Percentiles rank a stretch among this genome's conserved stretches.
These are phyloP conservation scores for Bacidia rubella DNA, from an alignment of 495 filamentous ascomycete species.

Conservation along the genomic window DNA sequence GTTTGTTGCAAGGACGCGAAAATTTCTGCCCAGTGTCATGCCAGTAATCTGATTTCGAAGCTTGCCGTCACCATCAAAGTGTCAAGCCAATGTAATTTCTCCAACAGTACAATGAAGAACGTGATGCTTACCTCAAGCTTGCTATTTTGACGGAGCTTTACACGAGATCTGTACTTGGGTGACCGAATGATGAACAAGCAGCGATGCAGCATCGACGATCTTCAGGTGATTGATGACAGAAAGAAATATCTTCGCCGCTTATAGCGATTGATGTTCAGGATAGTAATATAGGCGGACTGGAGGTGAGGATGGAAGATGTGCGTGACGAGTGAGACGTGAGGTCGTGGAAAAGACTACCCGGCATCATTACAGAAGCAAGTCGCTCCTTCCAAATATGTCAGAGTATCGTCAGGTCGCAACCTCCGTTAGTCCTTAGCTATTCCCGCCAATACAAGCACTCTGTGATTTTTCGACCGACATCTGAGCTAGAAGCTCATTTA, in stretches of 20 bases:
- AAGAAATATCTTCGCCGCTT: neutral
- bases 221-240: neutral
- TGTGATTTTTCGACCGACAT: too few relatives aligned
- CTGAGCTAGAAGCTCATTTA: too few relatives aligned
- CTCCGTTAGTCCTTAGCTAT: too few relatives aligned
- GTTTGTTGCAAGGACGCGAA: neutral
- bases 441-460: too few relatives aligned
- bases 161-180: neutral
- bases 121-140: too few relatives aligned
- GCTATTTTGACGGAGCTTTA: neutral
- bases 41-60: neutral
- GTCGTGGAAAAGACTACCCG: too few relatives aligned
- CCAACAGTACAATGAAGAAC: too few relatives aligned
- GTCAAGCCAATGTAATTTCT: too few relatives aligned
- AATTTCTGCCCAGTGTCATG: neutral
- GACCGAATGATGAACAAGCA: neutral
- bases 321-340: neutral
- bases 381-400: neutral
- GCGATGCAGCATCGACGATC: neutral
- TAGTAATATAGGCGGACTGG: neutral
- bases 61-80: neutral
- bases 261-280: neutral
- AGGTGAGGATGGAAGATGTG: neutral
- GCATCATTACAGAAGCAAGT: too few relatives aligned
- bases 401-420: neutral